A percentile compares a stretch with the other conserved stretches of the same genome.
phyloP scores from a whole-genome alignment of 805 yeast species.

The Candida wancherniae region DNA sequence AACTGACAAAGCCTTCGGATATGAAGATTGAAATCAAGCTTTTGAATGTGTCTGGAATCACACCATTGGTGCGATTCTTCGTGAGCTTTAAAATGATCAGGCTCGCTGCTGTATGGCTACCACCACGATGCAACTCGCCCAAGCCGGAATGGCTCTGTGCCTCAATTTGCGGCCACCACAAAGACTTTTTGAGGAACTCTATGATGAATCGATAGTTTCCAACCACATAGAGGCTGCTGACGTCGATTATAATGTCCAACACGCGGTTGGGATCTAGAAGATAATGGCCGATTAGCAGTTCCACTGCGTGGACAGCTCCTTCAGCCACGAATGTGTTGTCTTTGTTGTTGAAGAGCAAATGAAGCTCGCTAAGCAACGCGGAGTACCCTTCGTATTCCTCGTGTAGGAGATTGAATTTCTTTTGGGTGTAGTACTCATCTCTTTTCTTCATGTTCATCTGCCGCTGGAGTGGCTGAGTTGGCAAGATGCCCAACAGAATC shows the following conservation, averaged over 20 bases:
- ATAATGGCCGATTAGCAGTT: constrained; percentile 66
- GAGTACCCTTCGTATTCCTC: constrained; percentile 81
- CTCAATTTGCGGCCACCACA: constrained; percentile 59
- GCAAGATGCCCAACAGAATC: constrained; percentile 24
- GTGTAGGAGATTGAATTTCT: constrained; percentile 59
- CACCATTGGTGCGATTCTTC: constrained; percentile 26
- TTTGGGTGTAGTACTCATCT: constrained; percentile 44
- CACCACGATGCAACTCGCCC: constrained; percentile 42
- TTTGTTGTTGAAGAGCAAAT: constrained; percentile 36
- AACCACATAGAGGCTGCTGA: constrained; percentile 44
- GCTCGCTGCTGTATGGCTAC: constrained; percentile 51
- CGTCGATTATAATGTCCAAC: constrained; percentile 56
- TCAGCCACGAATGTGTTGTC: constrained; percentile 40
- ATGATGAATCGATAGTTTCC: constrained; percentile 45
- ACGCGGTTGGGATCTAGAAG: constrained; percentile 68
- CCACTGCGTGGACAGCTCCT: constrained; percentile 44
- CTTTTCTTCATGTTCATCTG: constrained; percentile 33
- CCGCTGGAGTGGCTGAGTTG: constrained; percentile 30
- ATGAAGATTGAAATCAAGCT: constrained; percentile 52
- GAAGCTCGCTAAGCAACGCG: constrained; percentile 50
- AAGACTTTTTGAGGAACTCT: constrained; percentile 46
- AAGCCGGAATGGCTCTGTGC: constrained; percentile 30
- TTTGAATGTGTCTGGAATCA: constrained; percentile 40
- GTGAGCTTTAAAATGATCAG: constrained; percentile 45
- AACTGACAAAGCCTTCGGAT: constrained; percentile 60